phyloP scores from a whole-genome alignment of 139 green algal species.

The Ettlia oleoabundans region DNA sequence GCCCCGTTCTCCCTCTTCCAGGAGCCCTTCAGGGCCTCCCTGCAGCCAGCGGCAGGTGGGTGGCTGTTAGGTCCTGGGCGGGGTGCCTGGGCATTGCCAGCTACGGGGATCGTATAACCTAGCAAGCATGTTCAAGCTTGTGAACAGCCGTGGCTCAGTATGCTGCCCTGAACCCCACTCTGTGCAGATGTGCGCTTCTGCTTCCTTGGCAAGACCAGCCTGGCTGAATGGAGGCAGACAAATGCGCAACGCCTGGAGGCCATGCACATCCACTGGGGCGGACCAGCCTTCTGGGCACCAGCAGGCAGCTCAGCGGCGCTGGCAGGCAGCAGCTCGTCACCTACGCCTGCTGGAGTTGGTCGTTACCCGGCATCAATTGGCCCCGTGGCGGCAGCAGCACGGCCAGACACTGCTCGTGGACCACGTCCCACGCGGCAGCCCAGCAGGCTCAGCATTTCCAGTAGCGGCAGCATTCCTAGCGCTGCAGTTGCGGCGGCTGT shows the following conservation, averaged over 20 bases:
- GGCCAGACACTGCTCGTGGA: conserved; percentile 19
- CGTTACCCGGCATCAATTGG: too few species aligned
- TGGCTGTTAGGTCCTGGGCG: too few species aligned
- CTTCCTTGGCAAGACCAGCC: conserved; percentile 14
- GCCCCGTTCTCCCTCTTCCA: conserved; percentile 28
- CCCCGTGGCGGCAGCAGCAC: neutral
- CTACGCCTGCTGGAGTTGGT: neutral
- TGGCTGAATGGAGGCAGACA: conserved; percentile 20
- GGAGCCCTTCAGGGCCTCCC: conserved; percentile 21
- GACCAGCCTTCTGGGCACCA: conserved; percentile 12
- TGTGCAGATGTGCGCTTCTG: conserved; percentile 27
- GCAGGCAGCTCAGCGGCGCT: neutral
- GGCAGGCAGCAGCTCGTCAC: neutral
- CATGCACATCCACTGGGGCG: conserved; percentile 24
- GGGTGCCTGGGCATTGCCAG: too few species aligned
- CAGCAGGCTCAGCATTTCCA: conserved; percentile 31
- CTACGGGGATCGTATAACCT: too few species aligned
- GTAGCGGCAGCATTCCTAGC: neutral
- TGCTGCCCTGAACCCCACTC: too few species aligned
- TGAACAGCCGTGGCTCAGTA: too few species aligned
- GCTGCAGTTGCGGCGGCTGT: neutral
- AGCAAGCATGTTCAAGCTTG: too few species aligned
- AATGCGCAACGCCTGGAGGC: conserved; percentile 7
- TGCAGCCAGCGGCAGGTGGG: conserved; percentile 19
- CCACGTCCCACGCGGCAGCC: conserved; percentile 1